Conservation (phyloP, 164 flowering plant species). For the Annona cherimola region DNA sequence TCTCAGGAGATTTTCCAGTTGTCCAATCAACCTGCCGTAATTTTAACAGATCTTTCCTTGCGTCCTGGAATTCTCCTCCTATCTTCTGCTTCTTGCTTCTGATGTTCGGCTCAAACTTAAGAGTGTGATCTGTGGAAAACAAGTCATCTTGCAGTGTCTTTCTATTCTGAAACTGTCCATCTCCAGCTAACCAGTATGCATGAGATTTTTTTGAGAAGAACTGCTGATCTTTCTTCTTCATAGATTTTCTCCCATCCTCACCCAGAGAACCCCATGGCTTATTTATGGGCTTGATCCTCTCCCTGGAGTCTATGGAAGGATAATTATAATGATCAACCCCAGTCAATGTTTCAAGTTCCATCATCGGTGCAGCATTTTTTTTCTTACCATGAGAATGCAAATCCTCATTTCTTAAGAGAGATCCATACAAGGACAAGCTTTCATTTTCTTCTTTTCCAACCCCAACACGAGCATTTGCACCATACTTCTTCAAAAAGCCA, state of each 20-base stretch:
- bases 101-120: conserved; percentile 32
- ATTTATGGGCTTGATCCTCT: conserved; percentile 40
- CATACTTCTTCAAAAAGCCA: conserved; percentile 20
- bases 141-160: conserved; percentile 31
- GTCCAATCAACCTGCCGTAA: conserved; percentile 33
- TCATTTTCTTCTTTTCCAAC: neutral
- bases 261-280: conserved; percentile 26
- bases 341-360: conserved; percentile 34
- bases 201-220: conserved; percentile 31
- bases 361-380: conserved; percentile 29
- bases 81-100: conserved; percentile 47
- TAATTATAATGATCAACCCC: conserved; percentile 23
- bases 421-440: neutral
- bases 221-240: neutral
- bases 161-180: conserved; percentile 27
- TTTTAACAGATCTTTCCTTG: conserved; percentile 9
- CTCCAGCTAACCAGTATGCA: conserved; percentile 30
- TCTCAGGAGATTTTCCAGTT: conserved; percentile 31
- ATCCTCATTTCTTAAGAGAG: neutral
- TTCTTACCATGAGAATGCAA: neutral
- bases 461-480: neutral
- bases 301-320: conserved; percentile 17
- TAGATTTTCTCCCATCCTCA: conserved; percentile 30
- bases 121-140: conserved; percentile 30
- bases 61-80: conserved; percentile 29